Base-by-base conservation (phyloP, 176 grass and related monocot genomes). In the Olyra latifolia region DNA sequence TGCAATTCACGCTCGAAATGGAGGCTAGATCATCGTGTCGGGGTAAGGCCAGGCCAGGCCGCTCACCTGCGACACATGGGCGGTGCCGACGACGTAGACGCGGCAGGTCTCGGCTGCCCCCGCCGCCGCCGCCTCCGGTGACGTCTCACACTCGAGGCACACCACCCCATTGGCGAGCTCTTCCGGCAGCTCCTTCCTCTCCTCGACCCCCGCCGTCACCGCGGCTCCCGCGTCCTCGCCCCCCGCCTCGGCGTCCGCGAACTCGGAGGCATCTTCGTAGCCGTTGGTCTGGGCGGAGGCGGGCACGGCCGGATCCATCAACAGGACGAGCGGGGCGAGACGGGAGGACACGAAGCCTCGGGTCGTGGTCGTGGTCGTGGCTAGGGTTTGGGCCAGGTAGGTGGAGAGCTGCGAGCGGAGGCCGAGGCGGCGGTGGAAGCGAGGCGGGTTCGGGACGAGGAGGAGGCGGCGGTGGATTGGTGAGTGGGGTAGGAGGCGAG, bases 31-130 rank as follows among this genome's bases (percentile, higher is more conserved):
- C 2, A 65, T 45, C 5, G 9, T 11, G 64, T 23, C 19, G 62
- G 7, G 66, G 4, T 11, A 14, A 16, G 42, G 15, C 6, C 30
- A 78, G 42, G 50, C 6, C 19, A 86, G 35, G 32, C 32, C 32
- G 32, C 35, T 71, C 67, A 94, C 92, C 89, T 94, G 83, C 59
- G 92, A 94, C 7, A 94, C 92, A 62, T 94, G 92, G 43, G 92
- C 89, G 8, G 92, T 94, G 35, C 92, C 92, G 28, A 94, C 86
- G 22, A 91, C 47, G 73, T 94, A 91, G 72, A 94, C 73, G 67
- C 85, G 80, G 86, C 92, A 94, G 62, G 83, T 81, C 20, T 42
- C 73, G 24, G 72, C 80, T 4, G 63, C 72, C 14, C 83, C 88
- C 0, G 86, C 71, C 24, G 85, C 83, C 35, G 20, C 80, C 5